Conservation (phyloP, 257 asterid genomes). For the Gentiana straminea region DNA sequence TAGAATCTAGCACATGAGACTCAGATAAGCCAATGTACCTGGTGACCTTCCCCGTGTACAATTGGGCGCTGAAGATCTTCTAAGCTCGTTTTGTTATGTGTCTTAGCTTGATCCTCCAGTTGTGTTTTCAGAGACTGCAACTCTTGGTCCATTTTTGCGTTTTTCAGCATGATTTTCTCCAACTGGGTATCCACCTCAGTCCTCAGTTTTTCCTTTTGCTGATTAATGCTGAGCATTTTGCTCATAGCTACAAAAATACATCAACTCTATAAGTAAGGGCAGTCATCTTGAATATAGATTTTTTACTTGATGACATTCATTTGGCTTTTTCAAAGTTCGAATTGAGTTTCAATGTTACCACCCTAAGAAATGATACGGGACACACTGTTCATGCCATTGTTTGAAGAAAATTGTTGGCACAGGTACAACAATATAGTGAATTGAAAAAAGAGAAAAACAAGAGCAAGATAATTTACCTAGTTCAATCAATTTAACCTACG, state of each 20-base stretch:
- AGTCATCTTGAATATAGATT: no score
- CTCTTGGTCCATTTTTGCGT: conserved; percentile 8
- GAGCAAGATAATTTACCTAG: no score
- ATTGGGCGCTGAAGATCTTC: conserved; percentile 1
- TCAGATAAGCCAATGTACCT: conserved; percentile 5
- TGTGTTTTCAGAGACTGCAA: conserved; percentile 6
- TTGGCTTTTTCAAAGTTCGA: no score
- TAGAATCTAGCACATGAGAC: neutral
- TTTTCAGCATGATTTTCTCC: conserved; percentile 6
- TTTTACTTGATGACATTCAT: no score
- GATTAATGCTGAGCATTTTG: conserved; percentile 3
- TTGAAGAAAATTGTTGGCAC: no score
- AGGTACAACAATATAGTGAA: no score
- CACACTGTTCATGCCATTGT: no score
- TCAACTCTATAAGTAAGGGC: neutral
- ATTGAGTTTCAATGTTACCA: no score
- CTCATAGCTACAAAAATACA: conserved; percentile 7
- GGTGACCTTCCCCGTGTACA: conserved; percentile 3
- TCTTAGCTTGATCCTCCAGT: conserved; percentile 8
- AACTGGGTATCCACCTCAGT: conserved; percentile 6
- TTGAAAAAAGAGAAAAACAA: no score
- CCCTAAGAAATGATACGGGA: no score
- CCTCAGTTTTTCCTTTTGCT: conserved; percentile 11
- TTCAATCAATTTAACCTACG: no score
- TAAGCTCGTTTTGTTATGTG: neutral